Evolutionary conservation across 2,329 filamentous ascomycete genomes (phyloP), one percentile per base, ranked within the genome.

Genomic region (Clonostachys rhizophaga): DNA sequence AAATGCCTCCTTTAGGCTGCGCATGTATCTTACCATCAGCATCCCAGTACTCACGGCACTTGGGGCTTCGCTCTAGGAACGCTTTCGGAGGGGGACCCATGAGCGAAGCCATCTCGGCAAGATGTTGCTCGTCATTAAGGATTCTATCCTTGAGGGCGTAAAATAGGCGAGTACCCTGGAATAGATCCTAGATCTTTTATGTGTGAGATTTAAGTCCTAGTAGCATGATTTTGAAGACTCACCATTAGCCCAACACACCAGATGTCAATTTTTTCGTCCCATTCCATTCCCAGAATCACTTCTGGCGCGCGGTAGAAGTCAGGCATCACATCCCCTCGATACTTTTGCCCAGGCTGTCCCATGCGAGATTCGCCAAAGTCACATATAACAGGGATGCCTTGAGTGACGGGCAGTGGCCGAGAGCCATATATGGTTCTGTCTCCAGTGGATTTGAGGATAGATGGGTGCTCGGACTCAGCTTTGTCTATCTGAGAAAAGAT

Each of bases 101-200:
- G 6, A 69, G 47, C 4, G 67, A 62, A 5, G 70, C 59, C 58
- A 70, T 66, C 42, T 61, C 56, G 2, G 59, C 62, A 42, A 67
- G 54, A 33, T 66, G 61, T 34, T 59, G 55, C 16, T 58, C 55
- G 45, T 59, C 49, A 45, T 57, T 34, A 42, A 61, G 40, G 42
- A 53, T 34, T 11, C 53, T 43, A 37, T 58, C 42, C 50, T 52
- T 44, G 36, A 48, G 37, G 37, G 54, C 52, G 34, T 50, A 51
- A 46, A 65, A 65, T 5, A 66, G 53, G 12, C 57, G 50, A 7
- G 55, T 52, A 4, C 56, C 56, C 47, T 65, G 59, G n/a, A 62
- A 56, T 8, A 64, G 43, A 46, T 64, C 60, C 63, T 60, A 64
- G 34, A 62, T 52, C 60, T 65, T 24, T 16, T 5, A 16, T 2